Percentiles rank a stretch among this genome's conserved stretches.
Conservation (phyloP, 2,329 filamentous ascomycete species). For the Colletotrichum siamense region DNA sequence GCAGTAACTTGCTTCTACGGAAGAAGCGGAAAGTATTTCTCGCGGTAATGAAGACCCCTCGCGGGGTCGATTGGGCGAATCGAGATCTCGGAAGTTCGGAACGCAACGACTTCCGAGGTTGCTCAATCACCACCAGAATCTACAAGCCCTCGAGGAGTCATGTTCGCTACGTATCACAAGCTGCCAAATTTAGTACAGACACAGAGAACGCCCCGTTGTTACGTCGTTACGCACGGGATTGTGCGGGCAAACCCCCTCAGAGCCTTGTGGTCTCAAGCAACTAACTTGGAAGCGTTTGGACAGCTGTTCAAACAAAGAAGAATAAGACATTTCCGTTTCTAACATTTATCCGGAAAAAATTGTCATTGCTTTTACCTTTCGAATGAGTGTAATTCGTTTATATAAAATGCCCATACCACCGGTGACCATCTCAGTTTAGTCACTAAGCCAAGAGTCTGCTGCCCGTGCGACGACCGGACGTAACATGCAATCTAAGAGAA, state of each 20-base stretch:
- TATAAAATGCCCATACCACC: neutral
- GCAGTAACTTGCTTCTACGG: neutral
- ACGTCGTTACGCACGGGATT: neutral
- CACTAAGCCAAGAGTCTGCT: neutral
- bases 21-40: neutral
- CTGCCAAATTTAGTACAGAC: neutral
- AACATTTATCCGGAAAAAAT: neutral
- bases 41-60: neutral
- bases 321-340: too few relatives aligned
- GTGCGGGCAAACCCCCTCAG: accelerated
- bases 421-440: accelerated
- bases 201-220: neutral
- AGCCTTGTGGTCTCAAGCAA: neutral
- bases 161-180: neutral
- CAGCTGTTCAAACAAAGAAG: too few relatives aligned
- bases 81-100: neutral
- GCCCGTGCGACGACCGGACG: neutral
- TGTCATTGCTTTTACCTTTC: neutral
- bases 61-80: neutral
- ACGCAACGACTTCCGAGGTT: neutral
- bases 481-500: neutral
- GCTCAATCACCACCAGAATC: neutral
- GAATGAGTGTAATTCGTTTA: accelerated
- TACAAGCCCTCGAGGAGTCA: neutral
- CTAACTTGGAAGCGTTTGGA: neutral